phyloP scores from a whole-genome alignment of 2,329 filamentous ascomycete species.

The Diaporthe helianthi region DNA sequence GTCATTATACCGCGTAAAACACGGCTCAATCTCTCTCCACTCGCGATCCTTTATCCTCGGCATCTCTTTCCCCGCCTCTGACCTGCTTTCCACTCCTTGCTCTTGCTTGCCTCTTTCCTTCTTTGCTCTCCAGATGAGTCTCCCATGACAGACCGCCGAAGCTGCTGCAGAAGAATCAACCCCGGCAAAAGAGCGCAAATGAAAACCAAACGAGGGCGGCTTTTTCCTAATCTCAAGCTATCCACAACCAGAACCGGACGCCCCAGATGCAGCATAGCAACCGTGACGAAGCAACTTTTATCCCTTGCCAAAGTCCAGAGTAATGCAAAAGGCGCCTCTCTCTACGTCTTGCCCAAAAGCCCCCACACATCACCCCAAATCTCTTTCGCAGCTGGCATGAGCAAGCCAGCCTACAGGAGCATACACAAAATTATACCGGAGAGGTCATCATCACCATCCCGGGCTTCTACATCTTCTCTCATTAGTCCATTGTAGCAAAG shows the following conservation, averaged over 20 bases:
- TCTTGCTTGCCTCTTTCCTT: background rate
- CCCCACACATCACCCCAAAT: background rate
- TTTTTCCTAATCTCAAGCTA: background rate
- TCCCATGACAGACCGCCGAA: background rate
- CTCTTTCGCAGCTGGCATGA: background rate
- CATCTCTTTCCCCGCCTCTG: background rate
- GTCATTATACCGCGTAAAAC: slow-evolving; percentile 15
- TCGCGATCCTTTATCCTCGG: background rate
- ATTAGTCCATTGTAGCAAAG: slow-evolving; percentile 69
- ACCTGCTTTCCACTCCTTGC: background rate
- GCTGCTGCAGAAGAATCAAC: background rate
- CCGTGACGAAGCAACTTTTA: background rate
- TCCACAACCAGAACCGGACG: background rate
- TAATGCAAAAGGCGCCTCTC: background rate
- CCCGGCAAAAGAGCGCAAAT: background rate
- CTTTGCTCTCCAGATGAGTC: background rate
- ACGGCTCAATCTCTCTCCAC: too few species aligned
- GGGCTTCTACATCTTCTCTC: too few species aligned
- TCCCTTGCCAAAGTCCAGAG: background rate
- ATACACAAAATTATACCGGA: background rate
- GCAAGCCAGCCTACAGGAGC: too few species aligned
- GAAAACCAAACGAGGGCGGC: background rate
- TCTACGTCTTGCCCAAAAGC: background rate
- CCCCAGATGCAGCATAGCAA: background rate
- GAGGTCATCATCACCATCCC: background rate